Conservation (phyloP, 495 filamentous ascomycete species). For the Physcia stellaris region DNA sequence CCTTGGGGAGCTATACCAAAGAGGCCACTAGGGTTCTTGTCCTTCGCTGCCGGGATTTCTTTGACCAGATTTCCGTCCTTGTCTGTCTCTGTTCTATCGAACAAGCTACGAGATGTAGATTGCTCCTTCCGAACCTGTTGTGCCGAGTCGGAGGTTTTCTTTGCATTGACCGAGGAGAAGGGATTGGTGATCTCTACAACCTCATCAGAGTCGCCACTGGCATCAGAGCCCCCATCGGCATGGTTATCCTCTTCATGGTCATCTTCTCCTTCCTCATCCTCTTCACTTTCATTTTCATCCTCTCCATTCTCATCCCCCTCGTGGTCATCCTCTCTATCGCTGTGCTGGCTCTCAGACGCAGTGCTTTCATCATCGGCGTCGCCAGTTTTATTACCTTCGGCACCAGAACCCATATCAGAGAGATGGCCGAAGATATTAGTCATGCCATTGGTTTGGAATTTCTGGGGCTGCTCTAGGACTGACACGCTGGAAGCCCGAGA, state of each 20-base stretch:
- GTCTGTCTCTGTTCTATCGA: constrained; percentile 40
- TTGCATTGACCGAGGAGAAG: too few species aligned
- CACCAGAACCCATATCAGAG: constrained; percentile 36
- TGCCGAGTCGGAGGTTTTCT: too few species aligned
- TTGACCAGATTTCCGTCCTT: constrained; percentile 35
- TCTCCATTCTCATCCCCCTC: constrained; percentile 23
- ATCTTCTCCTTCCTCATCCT: constrained; percentile 18
- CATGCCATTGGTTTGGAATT: constrained; percentile 6
- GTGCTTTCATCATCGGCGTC: constrained; percentile 18
- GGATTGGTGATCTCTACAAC: too few species aligned
- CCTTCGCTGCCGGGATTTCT: constrained; percentile 15
- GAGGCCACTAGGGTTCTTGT: too few species aligned
- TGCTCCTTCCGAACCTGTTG: too few species aligned
- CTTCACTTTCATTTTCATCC: constrained; percentile 31
- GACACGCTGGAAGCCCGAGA: constrained; percentile 15
- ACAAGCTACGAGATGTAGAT: constrained; percentile 34
- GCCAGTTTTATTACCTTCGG: constrained; percentile 27
- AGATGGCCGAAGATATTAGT: constrained; percentile 53
- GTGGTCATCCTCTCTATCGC: too few species aligned
- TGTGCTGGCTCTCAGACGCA: constrained; percentile 34
- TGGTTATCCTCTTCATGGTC: constrained; percentile 21
- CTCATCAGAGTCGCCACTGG: too few species aligned
- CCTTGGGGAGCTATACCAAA: too few species aligned
- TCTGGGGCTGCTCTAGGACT: constrained; percentile 13
- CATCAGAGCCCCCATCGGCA: constrained; percentile 14